Conservation (phyloP, 2,329 filamentous ascomycete genomes). For the Phaeomoniella chlamydospora region DNA sequence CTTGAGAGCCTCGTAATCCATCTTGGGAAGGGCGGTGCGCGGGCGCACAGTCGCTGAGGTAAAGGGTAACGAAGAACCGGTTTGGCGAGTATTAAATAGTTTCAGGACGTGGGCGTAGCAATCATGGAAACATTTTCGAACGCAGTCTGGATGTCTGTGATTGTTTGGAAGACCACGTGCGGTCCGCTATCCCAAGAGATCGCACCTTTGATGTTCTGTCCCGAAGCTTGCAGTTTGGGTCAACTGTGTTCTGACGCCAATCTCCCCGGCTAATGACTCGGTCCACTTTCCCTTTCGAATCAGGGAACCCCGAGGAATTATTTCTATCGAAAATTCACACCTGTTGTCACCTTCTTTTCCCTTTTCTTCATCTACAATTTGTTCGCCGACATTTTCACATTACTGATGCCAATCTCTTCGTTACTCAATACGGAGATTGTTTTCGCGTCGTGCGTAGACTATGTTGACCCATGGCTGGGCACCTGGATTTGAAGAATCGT, state of each 20-base stretch:
- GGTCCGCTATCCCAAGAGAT: background rate
- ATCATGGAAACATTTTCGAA: background rate
- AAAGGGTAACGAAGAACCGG: slow-evolving; percentile 14
- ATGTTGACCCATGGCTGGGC: slow-evolving; percentile 55
- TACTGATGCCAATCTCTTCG: slow-evolving; percentile 43
- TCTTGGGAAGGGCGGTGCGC: slow-evolving; percentile 27
- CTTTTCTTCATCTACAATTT: slow-evolving; percentile 25
- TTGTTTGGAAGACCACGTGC: background rate
- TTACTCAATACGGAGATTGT: slow-evolving; percentile 38
- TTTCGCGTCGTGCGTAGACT: slow-evolving; percentile 57
- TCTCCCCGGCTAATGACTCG: background rate
- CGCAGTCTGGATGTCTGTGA: background rate
- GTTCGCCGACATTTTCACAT: slow-evolving; percentile 43
- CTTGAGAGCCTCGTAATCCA: slow-evolving; percentile 90
- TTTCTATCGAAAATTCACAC: background rate
- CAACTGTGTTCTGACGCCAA: background rate
- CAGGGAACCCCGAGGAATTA: background rate
- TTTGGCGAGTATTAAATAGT: too few species aligned
- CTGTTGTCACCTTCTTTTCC: slow-evolving; percentile 20
- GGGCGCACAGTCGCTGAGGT: slow-evolving; percentile 9
- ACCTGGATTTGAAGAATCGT: slow-evolving; percentile 53
- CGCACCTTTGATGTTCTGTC: background rate
- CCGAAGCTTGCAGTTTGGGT: background rate
- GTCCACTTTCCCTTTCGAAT: background rate
- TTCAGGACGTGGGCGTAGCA: background rate